Conservation (phyloP, 805 yeast species). For the Lachancea meyersii region DNA sequence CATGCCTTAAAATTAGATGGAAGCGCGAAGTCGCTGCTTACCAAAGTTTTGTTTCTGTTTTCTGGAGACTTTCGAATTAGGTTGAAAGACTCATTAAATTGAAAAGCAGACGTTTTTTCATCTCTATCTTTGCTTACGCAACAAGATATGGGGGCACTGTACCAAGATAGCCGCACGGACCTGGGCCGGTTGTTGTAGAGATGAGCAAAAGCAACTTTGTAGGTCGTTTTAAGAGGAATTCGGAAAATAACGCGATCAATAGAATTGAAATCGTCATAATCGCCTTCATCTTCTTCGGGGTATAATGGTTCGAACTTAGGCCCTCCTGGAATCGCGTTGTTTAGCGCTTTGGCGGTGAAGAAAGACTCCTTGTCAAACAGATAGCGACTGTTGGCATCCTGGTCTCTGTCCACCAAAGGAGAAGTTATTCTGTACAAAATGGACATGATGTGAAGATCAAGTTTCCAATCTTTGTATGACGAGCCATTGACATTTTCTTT, state of each 20-base stretch:
- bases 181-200: conserved; percentile 74
- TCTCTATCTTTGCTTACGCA: conserved; percentile 40
- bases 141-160: conserved; percentile 57
- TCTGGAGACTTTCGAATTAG: conserved; percentile 41
- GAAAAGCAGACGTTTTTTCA: conserved; percentile 42
- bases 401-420: conserved; percentile 59
- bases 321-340: conserved; percentile 87
- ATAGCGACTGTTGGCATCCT: conserved; percentile 56
- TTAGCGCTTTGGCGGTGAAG: conserved; percentile 85
- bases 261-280: conserved; percentile 84
- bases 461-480: conserved; percentile 66
- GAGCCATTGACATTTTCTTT: conserved; percentile 57
- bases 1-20: conserved; percentile 47
- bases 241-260: conserved; percentile 83
- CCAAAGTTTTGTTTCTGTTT: conserved; percentile 24
- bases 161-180: conserved; percentile 55
- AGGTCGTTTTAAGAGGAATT: conserved; percentile 70
- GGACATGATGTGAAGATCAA: conserved; percentile 57
- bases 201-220: conserved; percentile 79
- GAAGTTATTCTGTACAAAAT: conserved; percentile 58
- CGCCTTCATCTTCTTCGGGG: conserved; percentile 64
- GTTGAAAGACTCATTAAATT: conserved; percentile 47
- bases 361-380: conserved; percentile 75
- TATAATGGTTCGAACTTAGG: conserved; percentile 88
- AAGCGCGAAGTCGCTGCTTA: conserved; percentile 34